Evolutionary conservation across 2,329 filamentous ascomycete genomes (phyloP).

Genomic region (Niveomyces coronatus): DNA sequence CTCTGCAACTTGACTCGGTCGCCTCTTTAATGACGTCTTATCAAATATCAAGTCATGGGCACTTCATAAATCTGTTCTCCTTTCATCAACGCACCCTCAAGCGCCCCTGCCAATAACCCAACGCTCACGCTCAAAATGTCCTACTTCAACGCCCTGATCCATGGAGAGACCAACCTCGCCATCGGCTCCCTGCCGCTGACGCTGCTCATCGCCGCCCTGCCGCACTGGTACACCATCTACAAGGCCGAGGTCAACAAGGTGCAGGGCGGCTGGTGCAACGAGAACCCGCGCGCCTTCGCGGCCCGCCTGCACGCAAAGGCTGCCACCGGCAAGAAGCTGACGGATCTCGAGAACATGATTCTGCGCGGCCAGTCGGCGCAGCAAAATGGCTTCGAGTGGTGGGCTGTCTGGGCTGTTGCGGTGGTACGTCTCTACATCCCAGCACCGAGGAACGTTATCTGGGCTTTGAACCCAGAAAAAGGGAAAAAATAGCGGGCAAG

Average conservation of each 20-base stretch:
- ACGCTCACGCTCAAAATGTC: no score
- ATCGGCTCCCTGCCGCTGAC: slow-evolving; percentile 10
- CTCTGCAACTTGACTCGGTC: no score
- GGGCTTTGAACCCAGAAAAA: neutral
- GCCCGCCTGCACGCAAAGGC: slow-evolving; percentile 10
- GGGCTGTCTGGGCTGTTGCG: slow-evolving; percentile 9
- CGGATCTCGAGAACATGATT: slow-evolving; percentile 8
- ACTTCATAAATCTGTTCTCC: no score
- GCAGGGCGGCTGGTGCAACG: slow-evolving; percentile 11
- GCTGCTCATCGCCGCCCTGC: slow-evolving; percentile 9
- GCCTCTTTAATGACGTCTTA: no score
- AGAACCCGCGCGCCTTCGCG: slow-evolving; percentile 10
- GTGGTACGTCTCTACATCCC: neutral
- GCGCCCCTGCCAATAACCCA: no score
- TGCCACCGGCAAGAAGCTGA: slow-evolving; percentile 8
- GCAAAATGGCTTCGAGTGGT: slow-evolving; percentile 11
- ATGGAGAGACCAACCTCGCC: slow-evolving; percentile 9
- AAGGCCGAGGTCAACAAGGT: slow-evolving; percentile 10
- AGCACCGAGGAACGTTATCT: neutral
- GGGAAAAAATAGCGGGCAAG: neutral
- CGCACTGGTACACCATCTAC: slow-evolving; percentile 11
- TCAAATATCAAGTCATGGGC: no score
- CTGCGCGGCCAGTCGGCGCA: slow-evolving; percentile 10
- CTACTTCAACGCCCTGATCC: slow-evolving; percentile 4
- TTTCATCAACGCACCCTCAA: no score